These are phyloP conservation scores for Amanita exitialis DNA, from an alignment of 768 basidiomycete species.

Conservation along the genomic window DNA sequence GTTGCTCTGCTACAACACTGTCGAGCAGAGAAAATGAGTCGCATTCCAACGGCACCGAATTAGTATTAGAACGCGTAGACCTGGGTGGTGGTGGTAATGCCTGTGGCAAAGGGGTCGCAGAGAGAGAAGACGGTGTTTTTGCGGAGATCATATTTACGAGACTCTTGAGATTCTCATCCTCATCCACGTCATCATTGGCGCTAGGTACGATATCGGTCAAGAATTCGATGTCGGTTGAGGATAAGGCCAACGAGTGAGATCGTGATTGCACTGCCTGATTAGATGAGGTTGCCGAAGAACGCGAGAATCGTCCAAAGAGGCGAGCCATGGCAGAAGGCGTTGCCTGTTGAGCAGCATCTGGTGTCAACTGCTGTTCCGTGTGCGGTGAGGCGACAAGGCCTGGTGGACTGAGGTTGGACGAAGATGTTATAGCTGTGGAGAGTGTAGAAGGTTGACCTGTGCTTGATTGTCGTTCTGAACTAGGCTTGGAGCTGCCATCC, in stretches of 20 bases:
- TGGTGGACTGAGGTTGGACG: background rate
- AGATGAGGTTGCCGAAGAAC: conserved; percentile 23
- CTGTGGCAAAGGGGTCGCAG: conserved; percentile 33
- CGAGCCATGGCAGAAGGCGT: conserved; percentile 68
- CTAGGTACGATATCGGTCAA: conserved; percentile 61
- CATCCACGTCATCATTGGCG: conserved; percentile 30
- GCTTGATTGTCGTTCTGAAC: conserved; percentile 6
- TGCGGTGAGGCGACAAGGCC: conserved; percentile 1
- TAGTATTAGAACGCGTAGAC: conserved; percentile 20
- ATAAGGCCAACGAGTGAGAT: conserved; percentile 57
- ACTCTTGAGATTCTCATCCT: conserved; percentile 22
- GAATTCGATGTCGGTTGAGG: conserved; percentile 75
- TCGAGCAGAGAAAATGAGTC: conserved; percentile 21
- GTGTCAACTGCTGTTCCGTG: conserved; percentile 9
- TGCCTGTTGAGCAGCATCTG: conserved; percentile 8
- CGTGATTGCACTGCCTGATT: conserved; percentile 13
- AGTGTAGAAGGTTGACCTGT: background rate
- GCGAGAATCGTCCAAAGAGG: conserved; percentile 71
- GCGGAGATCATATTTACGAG: conserved; percentile 33
- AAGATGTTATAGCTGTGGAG: background rate
- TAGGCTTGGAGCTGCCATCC: conserved; percentile 9
- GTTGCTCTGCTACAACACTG: conserved; percentile 5
- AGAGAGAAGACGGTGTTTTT: conserved; percentile 19
- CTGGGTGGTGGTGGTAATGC: conserved; percentile 35
- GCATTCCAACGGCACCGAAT: conserved; percentile 7